A percentile compares a stretch with the other conserved stretches of the same genome.
These are phyloP conservation scores for Blastobotrys apis DNA, from an alignment of 1,139 yeast genomes.

Conservation along the genomic window DNA sequence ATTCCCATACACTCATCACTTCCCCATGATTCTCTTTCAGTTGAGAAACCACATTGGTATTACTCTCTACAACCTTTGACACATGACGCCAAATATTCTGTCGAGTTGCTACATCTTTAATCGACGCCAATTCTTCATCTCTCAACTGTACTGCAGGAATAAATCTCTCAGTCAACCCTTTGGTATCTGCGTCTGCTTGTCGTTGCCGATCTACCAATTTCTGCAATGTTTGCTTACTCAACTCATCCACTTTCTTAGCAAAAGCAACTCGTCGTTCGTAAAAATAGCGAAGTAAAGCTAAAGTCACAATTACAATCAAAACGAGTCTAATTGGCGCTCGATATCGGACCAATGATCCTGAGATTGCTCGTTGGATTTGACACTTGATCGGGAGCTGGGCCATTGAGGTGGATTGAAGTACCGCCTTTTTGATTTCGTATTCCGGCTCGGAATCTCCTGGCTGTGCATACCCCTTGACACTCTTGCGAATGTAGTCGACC, in stretches of 20 bases:
- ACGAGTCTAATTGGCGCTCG: slow-evolving; percentile 27
- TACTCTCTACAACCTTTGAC: slow-evolving; percentile 55
- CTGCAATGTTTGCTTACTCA: slow-evolving; percentile 33
- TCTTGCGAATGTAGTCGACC: slow-evolving; percentile 26
- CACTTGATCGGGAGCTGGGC: slow-evolving; percentile 36
- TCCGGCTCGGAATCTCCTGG: slow-evolving; percentile 22
- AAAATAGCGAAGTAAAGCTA: slow-evolving; percentile 9
- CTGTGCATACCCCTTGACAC: slow-evolving; percentile 22
- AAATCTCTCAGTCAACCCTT: slow-evolving; percentile 43
- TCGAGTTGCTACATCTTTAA: slow-evolving; percentile 42
- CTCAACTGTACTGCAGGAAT: slow-evolving; percentile 75
- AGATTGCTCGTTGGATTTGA: slow-evolving; percentile 26
- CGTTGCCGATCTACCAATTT: slow-evolving; percentile 37
- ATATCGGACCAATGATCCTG: slow-evolving; percentile 32
- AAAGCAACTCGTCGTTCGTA: not conserved
- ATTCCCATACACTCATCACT: slow-evolving; percentile 84
- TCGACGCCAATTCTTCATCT: slow-evolving; percentile 54
- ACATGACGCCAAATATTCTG: slow-evolving; percentile 62
- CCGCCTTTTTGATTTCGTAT: slow-evolving; percentile 25
- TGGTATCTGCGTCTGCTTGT: slow-evolving; percentile 32
- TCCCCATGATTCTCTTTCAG: slow-evolving; percentile 79
- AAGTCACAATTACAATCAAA: slow-evolving; percentile 11
- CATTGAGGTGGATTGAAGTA: slow-evolving; percentile 35
- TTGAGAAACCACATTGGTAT: slow-evolving; percentile 56
- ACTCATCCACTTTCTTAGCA: slow-evolving; percentile 22